Base-by-base conservation (phyloP, 225 moss, liverwort and hornwort genomes). In the Pseudoscleropodium purum region DNA sequence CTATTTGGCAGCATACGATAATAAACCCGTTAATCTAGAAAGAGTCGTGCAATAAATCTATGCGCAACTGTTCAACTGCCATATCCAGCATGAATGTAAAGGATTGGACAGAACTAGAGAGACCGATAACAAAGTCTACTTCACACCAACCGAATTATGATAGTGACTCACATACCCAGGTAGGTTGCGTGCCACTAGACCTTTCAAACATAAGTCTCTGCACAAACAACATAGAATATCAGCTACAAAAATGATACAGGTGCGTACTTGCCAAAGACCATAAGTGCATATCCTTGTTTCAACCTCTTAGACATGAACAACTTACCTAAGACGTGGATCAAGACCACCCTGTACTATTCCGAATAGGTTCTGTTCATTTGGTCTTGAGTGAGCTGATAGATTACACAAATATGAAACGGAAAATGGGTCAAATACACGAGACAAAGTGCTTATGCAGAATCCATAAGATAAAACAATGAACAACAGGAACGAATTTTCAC, bases 271-370 rank as follows among this genome's bases (percentile, higher is more conserved):
- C 74, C 74, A 37, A 73, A 63, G 60, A 70, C 65, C 74, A 84
- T 56, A n/a, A 66, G 60, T 18, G 68, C 52, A 82, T 65, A 82
- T 82, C 63, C 64, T 77, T 62, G 70, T 49, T 85, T 52, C 37
- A 70, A 87, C n/a, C 84, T 80, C 88, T 65, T 27, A 87, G 75
- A 81, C 68, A 85, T 79, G 79, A 91, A 89, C 64, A 86, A 66
- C 87, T 89, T 88, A 96, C 98, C 96, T 96, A 52, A 99, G 95
- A 64, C 82, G 91, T 81, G 93, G 90, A 92, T 99, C 96, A 88
- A 99, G 84, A 87, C 96, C 98, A 87, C 98, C 98, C 92, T 99
- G 97, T 36, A 99, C 97, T 86, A 97, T 99, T 85, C 97, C 98
- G 79, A 99, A 99, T 15, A 99, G 92, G 87, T 92, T 97, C 91